phyloP scores from a whole-genome alignment of 441 rosid species.

The Pelargonium cotyledonis region DNA sequence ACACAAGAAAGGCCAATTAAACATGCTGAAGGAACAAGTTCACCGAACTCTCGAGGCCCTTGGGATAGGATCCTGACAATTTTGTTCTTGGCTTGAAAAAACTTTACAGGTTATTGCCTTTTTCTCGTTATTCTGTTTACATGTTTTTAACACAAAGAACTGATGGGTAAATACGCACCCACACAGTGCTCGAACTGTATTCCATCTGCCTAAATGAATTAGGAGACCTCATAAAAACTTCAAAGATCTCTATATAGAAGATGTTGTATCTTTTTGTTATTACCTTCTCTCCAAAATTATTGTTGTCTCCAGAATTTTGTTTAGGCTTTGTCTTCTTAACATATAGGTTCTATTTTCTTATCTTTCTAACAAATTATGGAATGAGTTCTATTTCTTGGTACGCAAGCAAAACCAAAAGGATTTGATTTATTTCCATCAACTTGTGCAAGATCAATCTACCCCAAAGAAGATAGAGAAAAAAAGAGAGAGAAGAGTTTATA shows the following conservation, averaged over 20 bases:
- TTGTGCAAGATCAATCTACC: too few relatives aligned
- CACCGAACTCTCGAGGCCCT: neutral
- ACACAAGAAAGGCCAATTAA: neutral
- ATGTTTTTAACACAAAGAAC: conserved; percentile 3
- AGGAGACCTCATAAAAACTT: neutral
- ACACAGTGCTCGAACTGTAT: conserved; percentile 4
- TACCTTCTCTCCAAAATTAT: neutral
- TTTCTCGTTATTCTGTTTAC: conserved; percentile 14
- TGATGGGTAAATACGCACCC: conserved; percentile 17
- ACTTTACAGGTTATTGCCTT: conserved; percentile 14
- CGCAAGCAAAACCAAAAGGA: too few relatives aligned
- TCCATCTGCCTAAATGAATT: neutral
- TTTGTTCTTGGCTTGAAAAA: conserved; percentile 14
- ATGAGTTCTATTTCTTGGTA: too few relatives aligned
- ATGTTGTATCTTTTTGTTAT: neutral
- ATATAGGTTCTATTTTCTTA: too few relatives aligned
- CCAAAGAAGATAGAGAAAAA: too few relatives aligned
- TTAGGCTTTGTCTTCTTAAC: too few relatives aligned
- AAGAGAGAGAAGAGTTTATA: too few relatives aligned
- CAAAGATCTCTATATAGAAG: neutral
- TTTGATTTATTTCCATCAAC: too few relatives aligned
- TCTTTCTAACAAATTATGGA: too few relatives aligned
- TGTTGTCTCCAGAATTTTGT: too few relatives aligned
- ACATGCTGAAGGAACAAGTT: neutral
- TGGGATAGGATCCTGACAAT: conserved; percentile 15